Conservation (phyloP, 371 early-diverging fungal genomes). For the Batkoa obscura region DNA sequence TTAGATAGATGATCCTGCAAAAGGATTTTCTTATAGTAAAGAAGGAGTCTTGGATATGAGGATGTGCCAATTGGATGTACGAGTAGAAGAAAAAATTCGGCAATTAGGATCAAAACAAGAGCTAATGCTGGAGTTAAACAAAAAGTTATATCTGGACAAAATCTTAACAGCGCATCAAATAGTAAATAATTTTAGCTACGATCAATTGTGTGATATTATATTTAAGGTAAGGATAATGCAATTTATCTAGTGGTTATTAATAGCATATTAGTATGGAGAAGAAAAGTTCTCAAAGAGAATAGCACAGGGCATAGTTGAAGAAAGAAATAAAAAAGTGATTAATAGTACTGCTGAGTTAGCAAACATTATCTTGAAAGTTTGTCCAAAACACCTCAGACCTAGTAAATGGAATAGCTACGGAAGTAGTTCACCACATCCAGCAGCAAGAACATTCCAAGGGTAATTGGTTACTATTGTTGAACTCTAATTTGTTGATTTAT, state of each 20-base stretch:
- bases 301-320: conserved; percentile 34
- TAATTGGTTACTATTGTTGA: neutral
- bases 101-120: no score
- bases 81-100: no score
- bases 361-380: conserved; percentile 23
- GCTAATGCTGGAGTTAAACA: no score
- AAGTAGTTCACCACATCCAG: conserved; percentile 16
- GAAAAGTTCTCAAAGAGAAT: conserved; percentile 37
- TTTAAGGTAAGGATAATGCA: conserved; percentile 14
- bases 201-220: conserved; percentile 41
- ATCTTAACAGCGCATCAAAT: conserved; percentile 15
- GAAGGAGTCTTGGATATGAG: conserved; percentile 54
- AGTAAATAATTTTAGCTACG: conserved; percentile 26
- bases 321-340: conserved; percentile 26
- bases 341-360: conserved; percentile 30
- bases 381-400: conserved; percentile 19
- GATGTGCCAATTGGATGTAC: conserved; percentile 12
- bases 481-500: neutral
- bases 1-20: conserved; percentile 30
- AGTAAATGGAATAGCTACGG: conserved; percentile 17
- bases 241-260: neutral
- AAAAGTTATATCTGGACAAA: no score
- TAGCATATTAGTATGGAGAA: conserved; percentile 20
- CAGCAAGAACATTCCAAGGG: conserved; percentile 31
- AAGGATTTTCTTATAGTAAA: conserved; percentile 46